These are phyloP conservation scores for Podospora comata DNA, from an alignment of 495 filamentous ascomycete genomes.

Conservation along the genomic window DNA sequence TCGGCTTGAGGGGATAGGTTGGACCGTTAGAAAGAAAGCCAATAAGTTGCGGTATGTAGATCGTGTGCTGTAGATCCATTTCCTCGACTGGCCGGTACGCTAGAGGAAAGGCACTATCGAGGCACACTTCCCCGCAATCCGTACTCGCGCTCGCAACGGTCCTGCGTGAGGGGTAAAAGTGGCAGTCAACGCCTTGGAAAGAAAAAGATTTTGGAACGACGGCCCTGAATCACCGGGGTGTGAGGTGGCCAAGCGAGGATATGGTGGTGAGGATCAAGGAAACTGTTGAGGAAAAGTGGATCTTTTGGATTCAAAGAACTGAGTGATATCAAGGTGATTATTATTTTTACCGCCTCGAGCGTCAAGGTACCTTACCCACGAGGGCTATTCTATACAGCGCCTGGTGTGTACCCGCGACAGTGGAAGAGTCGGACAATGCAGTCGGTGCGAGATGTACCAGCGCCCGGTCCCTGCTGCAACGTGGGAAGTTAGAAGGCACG, in stretches of 20 bases:
- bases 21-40: not conserved
- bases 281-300: slow-evolving; percentile 1
- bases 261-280: not conserved
- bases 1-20: slow-evolving; percentile 10
- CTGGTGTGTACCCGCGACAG: not conserved
- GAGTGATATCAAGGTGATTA: no score
- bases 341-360: not conserved
- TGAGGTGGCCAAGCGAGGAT: not conserved
- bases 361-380: not conserved
- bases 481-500: not conserved
- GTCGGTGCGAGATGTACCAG: not conserved
- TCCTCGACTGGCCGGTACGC: not conserved
- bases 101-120: not conserved
- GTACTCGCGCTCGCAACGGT: not conserved
- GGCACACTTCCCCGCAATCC: not conserved
- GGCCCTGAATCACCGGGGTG: not conserved
- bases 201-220: not conserved
- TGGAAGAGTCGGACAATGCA: not conserved
- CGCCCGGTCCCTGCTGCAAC: slow-evolving; percentile 3
- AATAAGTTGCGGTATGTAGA: not conserved
- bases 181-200: not conserved
- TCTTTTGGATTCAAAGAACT: not conserved
- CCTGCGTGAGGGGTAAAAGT: not conserved
- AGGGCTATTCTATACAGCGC: not conserved
- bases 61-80: not conserved